phyloP scores from a whole-genome alignment of 2,329 filamentous ascomycete species.

The Xylaria sp. region DNA sequence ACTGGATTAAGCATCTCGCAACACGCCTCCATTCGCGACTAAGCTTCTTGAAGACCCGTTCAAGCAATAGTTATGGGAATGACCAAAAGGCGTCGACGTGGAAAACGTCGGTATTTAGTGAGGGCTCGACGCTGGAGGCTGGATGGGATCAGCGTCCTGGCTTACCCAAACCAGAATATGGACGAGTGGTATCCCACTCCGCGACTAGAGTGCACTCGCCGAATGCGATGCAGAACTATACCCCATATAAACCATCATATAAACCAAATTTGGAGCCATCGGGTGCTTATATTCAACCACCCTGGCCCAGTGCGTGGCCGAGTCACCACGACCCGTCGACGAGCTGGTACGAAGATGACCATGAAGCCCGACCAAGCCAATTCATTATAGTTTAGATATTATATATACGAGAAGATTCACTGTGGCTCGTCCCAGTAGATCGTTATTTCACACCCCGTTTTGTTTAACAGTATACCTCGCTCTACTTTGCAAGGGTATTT shows the following conservation, averaged over 20 bases:
- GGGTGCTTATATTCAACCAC: neutral
- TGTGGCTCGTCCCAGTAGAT: too few species aligned
- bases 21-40: slow-evolving; percentile 5
- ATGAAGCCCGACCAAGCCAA: neutral
- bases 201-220: neutral
- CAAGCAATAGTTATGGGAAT: neutral
- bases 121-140: slow-evolving; percentile 1
- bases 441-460: too few species aligned
- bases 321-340: slow-evolving; percentile 13
- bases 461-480: too few species aligned
- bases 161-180: neutral
- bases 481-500: neutral
- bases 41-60: neutral
- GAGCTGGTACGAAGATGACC: slow-evolving; percentile 29
- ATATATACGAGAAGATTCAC: too few species aligned
- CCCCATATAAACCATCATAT: neutral
- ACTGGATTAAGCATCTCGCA: slow-evolving; percentile 8
- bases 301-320: neutral
- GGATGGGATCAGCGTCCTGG: neutral
- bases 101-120: slow-evolving; percentile 6
- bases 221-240: neutral
- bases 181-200: neutral
- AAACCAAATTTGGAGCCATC: neutral
- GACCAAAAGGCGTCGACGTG: neutral
- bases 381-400: neutral